Evolutionary conservation across 306 rosid species (phyloP).

Genomic region (Citrullus mucosospermus): DNA sequence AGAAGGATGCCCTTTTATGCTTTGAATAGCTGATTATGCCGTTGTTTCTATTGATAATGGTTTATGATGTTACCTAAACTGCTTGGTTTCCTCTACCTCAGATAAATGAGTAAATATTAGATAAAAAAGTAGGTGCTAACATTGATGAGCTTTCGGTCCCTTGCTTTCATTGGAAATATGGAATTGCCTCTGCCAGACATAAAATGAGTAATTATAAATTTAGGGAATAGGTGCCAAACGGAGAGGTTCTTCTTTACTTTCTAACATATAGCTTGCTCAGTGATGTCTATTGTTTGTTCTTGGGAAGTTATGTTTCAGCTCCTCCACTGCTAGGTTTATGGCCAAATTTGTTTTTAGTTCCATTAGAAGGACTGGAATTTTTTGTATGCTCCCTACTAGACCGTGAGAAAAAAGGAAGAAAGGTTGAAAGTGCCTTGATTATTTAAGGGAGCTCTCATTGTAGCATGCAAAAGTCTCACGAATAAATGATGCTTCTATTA

Average conservation of each 20-base stretch:
- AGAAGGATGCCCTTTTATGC: no score
- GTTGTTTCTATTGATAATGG: no score
- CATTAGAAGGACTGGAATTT: background rate
- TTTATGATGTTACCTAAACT: no score
- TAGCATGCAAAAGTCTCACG: background rate
- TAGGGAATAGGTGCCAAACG: background rate
- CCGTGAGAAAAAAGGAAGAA: background rate
- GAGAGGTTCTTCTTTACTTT: background rate
- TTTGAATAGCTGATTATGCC: no score
- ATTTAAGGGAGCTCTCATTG: background rate
- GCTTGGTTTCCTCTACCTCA: no score
- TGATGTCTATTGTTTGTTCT: background rate
- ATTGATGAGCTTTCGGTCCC: no score
- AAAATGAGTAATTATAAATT: background rate
- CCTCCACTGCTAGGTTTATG: background rate
- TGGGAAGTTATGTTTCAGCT: background rate
- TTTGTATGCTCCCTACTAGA: background rate
- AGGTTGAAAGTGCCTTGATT: background rate
- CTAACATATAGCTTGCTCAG: background rate
- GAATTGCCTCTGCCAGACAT: background rate
- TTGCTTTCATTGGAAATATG: no score
- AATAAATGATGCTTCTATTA: background rate
- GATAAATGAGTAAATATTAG: no score
- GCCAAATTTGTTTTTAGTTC: background rate
- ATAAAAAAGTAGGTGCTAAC: no score